Percentiles rank a stretch among this genome's conserved stretches.
These are phyloP conservation scores for Amoeboaphelidium protococcarum DNA, from an alignment of 371 early-diverging fungal genomes.

Conservation along the genomic window DNA sequence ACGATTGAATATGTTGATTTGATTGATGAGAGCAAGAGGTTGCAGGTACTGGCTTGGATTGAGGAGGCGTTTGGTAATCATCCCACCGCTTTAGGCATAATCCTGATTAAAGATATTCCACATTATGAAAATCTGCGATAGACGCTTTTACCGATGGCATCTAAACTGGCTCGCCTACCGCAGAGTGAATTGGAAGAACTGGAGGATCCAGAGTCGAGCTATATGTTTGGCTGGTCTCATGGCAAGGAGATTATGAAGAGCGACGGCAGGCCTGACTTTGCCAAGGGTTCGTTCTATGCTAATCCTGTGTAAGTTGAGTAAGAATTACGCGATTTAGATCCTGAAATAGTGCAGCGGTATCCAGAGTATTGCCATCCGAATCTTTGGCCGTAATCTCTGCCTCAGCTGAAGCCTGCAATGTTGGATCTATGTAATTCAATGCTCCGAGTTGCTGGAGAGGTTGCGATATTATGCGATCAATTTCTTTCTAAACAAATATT, in stretches of 20 bases:
- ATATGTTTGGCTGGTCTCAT: slow-evolving; percentile 27
- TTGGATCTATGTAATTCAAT: slow-evolving; percentile 20
- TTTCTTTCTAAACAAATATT: slow-evolving; percentile 10
- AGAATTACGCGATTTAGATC: slow-evolving; percentile 5
- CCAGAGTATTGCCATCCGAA: slow-evolving; percentile 19
- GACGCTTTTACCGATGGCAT: slow-evolving; percentile 18
- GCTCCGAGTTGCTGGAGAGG: slow-evolving; percentile 18
- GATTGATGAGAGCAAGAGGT: neutral
- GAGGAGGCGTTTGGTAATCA: slow-evolving; percentile 19
- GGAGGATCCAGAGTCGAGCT: slow-evolving; percentile 18
- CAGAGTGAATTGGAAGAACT: slow-evolving; percentile 12
- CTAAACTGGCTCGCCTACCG: slow-evolving; percentile 21
- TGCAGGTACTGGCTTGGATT: neutral
- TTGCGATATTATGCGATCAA: slow-evolving; percentile 23
- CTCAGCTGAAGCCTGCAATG: slow-evolving; percentile 14
- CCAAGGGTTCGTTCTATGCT: slow-evolving; percentile 20
- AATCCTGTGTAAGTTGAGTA: slow-evolving; percentile 19
- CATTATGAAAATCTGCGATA: slow-evolving; percentile 12
- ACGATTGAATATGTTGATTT: neutral
- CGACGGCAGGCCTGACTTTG: slow-evolving; percentile 9
- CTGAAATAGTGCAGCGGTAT: slow-evolving; percentile 3
- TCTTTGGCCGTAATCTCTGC: slow-evolving; percentile 19
- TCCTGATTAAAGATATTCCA: slow-evolving; percentile 22
- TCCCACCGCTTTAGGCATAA: slow-evolving; percentile 16
- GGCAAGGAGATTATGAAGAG: slow-evolving; percentile 32